Percentiles rank a stretch among this genome's conserved stretches.
Conservation (phyloP, 192 early-diverging fungal species). For the Coemansia asiatica region DNA sequence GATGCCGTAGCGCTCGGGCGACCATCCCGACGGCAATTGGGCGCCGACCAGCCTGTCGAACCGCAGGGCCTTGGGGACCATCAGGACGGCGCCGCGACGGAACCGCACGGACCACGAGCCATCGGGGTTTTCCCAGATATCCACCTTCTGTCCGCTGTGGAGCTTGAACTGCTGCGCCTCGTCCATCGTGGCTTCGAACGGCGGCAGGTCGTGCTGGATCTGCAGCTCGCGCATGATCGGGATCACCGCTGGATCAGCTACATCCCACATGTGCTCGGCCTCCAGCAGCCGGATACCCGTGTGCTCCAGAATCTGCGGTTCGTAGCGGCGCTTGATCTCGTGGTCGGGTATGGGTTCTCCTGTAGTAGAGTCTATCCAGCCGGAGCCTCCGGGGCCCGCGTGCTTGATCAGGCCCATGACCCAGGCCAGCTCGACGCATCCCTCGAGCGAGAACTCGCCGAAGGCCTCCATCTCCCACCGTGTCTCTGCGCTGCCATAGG, state of each 20-base stretch:
- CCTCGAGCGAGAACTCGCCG: conserved; percentile 60
- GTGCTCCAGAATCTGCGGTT: conserved; percentile 86
- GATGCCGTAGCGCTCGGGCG: conserved; percentile 87
- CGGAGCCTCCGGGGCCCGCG: conserved; percentile 30
- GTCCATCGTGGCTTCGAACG: conserved; percentile 83
- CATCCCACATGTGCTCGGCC: conserved; percentile 64
- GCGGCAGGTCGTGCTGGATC: conserved; percentile 81
- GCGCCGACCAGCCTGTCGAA: conserved; percentile 91
- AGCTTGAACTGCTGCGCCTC: conserved; percentile 85
- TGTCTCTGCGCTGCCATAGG: conserved; percentile 86
- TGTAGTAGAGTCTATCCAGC: conserved; percentile 87
- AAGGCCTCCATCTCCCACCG: conserved; percentile 97
- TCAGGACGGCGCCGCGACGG: conserved; percentile 81
- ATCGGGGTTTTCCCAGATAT: conserved; percentile 46
- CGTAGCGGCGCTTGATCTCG: conserved; percentile 90
- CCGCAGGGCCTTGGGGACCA: conserved; percentile 90
- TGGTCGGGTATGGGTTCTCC: conserved; percentile 78
- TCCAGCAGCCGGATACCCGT: conserved; percentile 64
- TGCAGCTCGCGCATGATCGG: conserved; percentile 86
- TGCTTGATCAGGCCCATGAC: conserved; percentile 91
- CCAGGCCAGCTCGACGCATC: conserved; percentile 96
- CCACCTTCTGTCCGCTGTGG: conserved; percentile 75
- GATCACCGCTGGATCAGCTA: conserved; percentile 83
- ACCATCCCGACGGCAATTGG: conserved; percentile 95
- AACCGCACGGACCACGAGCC: conserved; percentile 79